phyloP scores from a whole-genome alignment of 2,329 filamentous ascomycete genomes.

The Amylocarpus encephaloides region DNA sequence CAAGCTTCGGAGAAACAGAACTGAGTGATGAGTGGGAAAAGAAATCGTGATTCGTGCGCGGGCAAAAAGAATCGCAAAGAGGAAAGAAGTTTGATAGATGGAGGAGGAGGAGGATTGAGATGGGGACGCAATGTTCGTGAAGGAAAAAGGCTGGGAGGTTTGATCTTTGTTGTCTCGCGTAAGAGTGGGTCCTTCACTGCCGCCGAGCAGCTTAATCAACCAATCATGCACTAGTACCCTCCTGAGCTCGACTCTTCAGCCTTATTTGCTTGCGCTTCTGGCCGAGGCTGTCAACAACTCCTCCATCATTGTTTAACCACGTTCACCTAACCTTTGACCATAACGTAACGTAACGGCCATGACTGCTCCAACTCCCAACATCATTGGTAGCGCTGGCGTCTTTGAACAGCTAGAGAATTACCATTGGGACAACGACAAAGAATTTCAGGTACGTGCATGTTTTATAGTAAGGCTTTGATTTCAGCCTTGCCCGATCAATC shows the following conservation, averaged over 20 bases:
- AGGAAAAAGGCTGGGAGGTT: conserved; percentile 21
- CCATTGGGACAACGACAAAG: conserved; percentile 59
- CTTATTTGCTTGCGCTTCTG: conserved; percentile 1
- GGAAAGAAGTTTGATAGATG: background rate
- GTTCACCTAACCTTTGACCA: background rate
- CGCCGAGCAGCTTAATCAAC: background rate
- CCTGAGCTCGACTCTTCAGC: background rate
- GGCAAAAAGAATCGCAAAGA: conserved; percentile 8
- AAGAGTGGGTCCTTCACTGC: conserved; percentile 1
- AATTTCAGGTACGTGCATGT: conserved; percentile 51
- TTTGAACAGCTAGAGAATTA: conserved; percentile 60
- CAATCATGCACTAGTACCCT: too few species aligned
- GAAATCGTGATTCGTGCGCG: background rate
- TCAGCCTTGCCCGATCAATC: background rate
- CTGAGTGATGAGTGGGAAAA: background rate
- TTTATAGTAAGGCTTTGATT: conserved; percentile 15
- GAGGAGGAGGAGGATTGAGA: conserved; percentile 9
- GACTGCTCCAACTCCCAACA: conserved; percentile 5
- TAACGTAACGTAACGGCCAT: too few species aligned
- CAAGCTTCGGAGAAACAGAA: conserved; percentile 18
- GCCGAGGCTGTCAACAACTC: background rate
- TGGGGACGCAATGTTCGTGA: conserved; percentile 14
- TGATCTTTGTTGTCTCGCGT: conserved; percentile 1
- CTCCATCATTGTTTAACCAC: background rate
- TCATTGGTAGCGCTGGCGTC: conserved; percentile 35